Conservation (phyloP, 1,284 basidiomycete species). For the Leccinum holopus region DNA sequence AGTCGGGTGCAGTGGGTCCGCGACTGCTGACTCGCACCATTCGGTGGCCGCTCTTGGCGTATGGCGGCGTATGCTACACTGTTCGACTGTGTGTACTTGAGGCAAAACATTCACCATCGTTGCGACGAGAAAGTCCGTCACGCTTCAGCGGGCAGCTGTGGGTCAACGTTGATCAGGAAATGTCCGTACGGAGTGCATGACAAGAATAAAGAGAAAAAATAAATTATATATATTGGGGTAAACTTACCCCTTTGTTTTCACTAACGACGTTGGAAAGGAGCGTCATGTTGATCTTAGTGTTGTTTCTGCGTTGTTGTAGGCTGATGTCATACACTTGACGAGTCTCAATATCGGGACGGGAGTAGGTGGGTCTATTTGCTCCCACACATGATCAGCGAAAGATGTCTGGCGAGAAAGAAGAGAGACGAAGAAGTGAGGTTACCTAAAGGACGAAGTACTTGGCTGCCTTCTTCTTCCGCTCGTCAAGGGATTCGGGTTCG, state of each 20-base stretch:
- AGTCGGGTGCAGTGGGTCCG: conserved; percentile 99
- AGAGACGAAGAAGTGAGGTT: conserved; percentile 9
- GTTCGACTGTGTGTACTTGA: conserved; percentile 99
- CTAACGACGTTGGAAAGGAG: conserved; percentile 91
- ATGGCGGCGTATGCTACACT: conserved; percentile 77
- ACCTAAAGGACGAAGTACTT: conserved; percentile 98
- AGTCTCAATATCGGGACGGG: conserved; percentile 80
- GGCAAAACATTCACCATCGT: conserved; percentile 65
- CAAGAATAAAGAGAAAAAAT: too few species aligned
- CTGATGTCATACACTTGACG: conserved; percentile 95
- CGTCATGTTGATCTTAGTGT: conserved; percentile 81
- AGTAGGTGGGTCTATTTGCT: conserved; percentile 84
- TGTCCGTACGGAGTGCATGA: neutral
- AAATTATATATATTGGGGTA: neutral
- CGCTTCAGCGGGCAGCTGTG: conserved; percentile 70
- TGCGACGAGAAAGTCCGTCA: conserved; percentile 89
- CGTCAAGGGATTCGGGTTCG: conserved; percentile 83
- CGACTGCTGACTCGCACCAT: conserved; percentile 97
- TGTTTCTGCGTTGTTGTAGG: conserved; percentile 91
- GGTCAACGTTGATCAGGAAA: neutral
- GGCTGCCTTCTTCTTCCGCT: conserved; percentile 96
- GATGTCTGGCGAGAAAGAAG: neutral
- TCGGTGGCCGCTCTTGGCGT: conserved; percentile 92
- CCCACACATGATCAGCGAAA: neutral
- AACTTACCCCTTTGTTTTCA: conserved; percentile 73